Evolutionary conservation across 768 basidiomycete genomes (phyloP).

Genomic region (Panus rudis): DNA sequence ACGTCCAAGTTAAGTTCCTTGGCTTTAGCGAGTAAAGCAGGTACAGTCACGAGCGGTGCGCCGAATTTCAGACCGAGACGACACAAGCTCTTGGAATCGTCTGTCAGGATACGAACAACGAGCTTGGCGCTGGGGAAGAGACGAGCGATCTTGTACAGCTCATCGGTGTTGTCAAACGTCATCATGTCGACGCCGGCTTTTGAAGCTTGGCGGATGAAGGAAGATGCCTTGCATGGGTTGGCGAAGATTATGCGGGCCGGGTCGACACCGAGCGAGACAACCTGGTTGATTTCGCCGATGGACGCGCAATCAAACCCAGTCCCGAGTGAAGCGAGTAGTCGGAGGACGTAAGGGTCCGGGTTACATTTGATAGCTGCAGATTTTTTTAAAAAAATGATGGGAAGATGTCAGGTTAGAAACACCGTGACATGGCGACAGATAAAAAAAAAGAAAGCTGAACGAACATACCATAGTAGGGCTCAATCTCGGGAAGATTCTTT

Average conservation of each 20-base stretch:
- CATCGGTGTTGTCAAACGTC: constrained; percentile 98
- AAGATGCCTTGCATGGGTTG: constrained; percentile 96
- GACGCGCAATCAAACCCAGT: constrained; percentile 98
- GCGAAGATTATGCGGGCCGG: constrained; percentile 91
- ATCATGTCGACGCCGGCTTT: constrained; percentile 79
- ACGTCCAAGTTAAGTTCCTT: constrained; percentile 76
- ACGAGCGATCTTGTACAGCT: constrained; percentile 87
- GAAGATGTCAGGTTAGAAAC: constrained; percentile 16
- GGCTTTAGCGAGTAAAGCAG: constrained; percentile 72
- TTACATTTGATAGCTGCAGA: constrained; percentile 99
- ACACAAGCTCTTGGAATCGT: constrained; percentile 93
- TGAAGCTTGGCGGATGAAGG: constrained; percentile 84
- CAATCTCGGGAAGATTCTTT: constrained; percentile 69
- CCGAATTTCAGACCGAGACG: constrained; percentile 95
- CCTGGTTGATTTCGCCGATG: constrained; percentile 81
- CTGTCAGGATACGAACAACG: constrained; percentile 93
- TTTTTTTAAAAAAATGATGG: constrained; percentile 9
- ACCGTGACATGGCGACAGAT: too few species aligned
- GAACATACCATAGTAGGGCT: constrained; percentile 85
- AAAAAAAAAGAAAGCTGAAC: constrained; percentile 7
- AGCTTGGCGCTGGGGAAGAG: constrained; percentile 77
- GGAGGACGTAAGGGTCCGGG: constrained; percentile 91
- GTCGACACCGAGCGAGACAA: constrained; percentile 66
- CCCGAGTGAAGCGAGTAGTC: constrained; percentile 84
- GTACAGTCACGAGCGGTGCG: constrained; percentile 78